Evolutionary conservation across 768 basidiomycete species (phyloP), one percentile per base, ranked within the genome.

Genomic region (Gloeophyllum trabeum): DNA sequence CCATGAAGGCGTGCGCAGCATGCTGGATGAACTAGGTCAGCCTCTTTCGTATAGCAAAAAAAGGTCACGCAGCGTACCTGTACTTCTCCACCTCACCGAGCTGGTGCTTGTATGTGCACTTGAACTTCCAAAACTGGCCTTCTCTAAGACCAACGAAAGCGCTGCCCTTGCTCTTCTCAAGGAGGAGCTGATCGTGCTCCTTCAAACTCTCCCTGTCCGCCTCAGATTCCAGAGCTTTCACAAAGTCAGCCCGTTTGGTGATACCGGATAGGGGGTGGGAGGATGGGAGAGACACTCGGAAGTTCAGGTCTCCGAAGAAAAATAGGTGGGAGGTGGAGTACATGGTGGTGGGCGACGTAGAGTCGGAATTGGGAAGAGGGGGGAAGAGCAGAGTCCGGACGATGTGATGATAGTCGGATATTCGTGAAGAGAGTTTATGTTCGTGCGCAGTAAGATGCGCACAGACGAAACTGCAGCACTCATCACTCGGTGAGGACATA

Each of bases 261-360:
- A 54, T 49, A 19, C 54, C 51, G 21, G 58, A 59, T 19, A 77
- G 63, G 20, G 73, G 62, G 54, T 79, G 71, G 19, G 69, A 61
- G 35, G 69, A 48, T 1, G 86, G 80, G 13, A 82, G 51, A n/a
- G 71, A 65, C 13, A 98, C 59, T 13, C 92, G 79, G 60, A 92
- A 96, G 61, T 97, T 97, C 47, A 96, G 73, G 61, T 97, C 93
- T 4, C 94, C 94, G 24, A 96, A 71, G 57, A 96, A 71, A 69
- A 97, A 96, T 1, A 96, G 69, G 58, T 97, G 89, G 10, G 89
- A 88, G 0, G 91, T 84, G 35, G 78, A 68, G 64, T 86, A 91
- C 36, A 97, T 73, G 7, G 78, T 82, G 38, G 77, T 75, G 4
- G 66, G 61, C 7, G 48, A 44, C 21, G 51, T 52, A 0, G 69